Evolutionary conservation across 176 grass and related monocot species (phyloP), one percentile per base, ranked within the genome.

Genomic region (Leersia perrieri): DNA sequence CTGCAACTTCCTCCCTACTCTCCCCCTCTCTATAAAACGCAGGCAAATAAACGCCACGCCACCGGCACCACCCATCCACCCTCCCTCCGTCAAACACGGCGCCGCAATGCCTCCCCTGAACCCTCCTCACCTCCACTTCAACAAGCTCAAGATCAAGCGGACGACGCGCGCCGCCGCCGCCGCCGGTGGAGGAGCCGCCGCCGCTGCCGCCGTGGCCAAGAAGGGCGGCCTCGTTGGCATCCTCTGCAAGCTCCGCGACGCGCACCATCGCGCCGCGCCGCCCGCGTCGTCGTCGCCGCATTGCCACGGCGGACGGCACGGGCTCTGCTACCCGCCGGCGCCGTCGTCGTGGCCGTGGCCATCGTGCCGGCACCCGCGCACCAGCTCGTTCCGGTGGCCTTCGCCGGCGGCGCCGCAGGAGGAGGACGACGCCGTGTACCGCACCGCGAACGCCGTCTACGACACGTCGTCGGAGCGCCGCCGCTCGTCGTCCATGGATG

Each of bases 331-430:
- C 79, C 82, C 65, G 29, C 78, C 90, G 68, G 40, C 75, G 20
- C 85, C 84, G 35, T 87, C 85, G 16, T 5, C 85, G 33, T 96
- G 93, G 90, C 88, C 93, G 10, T 96, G 93, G 93, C 93, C 93
- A 63, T 93, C 90, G 81, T 96, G 93, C 87, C 81, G 84, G 62
- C 82, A 90, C 83, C 93, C 93, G 47, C 88, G 80, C 77, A 96
- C 93, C 72, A 88, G 75, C 60, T 96, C 93, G 15, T 96, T 96
- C 79, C 88, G 93, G 73, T 84, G 16, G 73, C 68, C n/a, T n/a
- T n/a, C n/a, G n/a, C 49, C 49, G 49, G 1, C 49, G 49, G 12
- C 13, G 41, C 41, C 3, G 41, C 49, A 22, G 18, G 18, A 77
- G 30, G 89, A 51, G 53, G 76, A 80, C 14, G 82, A 82, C 16